Evolutionary conservation across 1,284 basidiomycete species (phyloP).

Genomic region (Mrakiaceae sp.): DNA sequence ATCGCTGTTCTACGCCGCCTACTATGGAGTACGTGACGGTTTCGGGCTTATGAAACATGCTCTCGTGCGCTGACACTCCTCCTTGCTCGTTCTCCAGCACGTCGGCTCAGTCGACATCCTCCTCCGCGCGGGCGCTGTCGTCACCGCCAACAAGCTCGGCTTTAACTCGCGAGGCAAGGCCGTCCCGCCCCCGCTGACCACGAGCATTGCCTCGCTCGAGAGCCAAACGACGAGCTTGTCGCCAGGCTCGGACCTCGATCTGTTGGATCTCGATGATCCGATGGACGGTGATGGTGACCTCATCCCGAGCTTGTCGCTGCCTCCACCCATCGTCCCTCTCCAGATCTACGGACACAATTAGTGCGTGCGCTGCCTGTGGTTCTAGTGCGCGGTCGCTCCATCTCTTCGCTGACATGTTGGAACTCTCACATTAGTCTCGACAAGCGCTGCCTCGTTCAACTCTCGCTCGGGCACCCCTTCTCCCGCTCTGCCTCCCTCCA

Average conservation of each 20-base stretch:
- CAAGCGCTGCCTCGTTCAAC: constrained; percentile 72
- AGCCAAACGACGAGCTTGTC: constrained; percentile 17
- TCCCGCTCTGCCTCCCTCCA: constrained; percentile 24
- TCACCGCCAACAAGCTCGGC: constrained; percentile 25
- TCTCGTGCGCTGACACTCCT: not conserved
- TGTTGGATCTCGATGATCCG: constrained; percentile 18
- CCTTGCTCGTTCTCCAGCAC: not conserved
- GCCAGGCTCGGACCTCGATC: constrained; percentile 46
- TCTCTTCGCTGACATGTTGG: constrained; percentile 5
- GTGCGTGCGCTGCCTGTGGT: constrained; percentile 24
- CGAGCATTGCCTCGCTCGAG: not conserved
- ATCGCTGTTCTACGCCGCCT: constrained; percentile 90
- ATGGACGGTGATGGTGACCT: constrained; percentile 48
- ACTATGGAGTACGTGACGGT: constrained; percentile 54
- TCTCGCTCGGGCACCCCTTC: constrained; percentile 66
- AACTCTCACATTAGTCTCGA: constrained; percentile 45
- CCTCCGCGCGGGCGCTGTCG: constrained; percentile 43
- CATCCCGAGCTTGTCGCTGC: constrained; percentile 86
- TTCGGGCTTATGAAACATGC: no score
- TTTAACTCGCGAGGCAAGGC: constrained; percentile 36
- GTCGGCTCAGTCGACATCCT: constrained; percentile 52
- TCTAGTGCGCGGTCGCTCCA: constrained; percentile 33
- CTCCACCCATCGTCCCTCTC: constrained; percentile 96
- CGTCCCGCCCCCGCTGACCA: constrained; percentile 32
- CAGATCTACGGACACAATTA: constrained; percentile 84